Conservation (phyloP, 2,329 filamentous ascomycete species). For the Biscogniauxia mediterranea region DNA sequence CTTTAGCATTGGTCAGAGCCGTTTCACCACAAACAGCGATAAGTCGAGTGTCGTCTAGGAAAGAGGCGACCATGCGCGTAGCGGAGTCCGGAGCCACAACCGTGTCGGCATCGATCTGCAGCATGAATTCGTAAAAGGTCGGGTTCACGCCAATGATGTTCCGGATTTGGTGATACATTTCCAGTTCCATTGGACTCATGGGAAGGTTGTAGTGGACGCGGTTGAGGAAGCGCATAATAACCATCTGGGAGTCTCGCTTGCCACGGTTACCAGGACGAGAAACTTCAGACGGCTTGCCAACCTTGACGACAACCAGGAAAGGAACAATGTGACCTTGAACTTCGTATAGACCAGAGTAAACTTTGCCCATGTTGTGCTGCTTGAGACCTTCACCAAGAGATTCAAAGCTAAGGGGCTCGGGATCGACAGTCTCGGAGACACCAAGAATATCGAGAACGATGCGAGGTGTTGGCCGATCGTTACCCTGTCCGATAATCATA, state of each 20-base stretch:
- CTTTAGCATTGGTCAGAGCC: constrained; percentile 85
- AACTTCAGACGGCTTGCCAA: constrained; percentile 96
- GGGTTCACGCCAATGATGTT: constrained; percentile 99
- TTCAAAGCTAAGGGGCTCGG: constrained; percentile 94
- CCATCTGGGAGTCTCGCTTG: constrained; percentile 98
- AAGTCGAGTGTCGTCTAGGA: constrained; percentile 88
- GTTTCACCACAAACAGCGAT: constrained; percentile 96
- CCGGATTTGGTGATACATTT: constrained; percentile 97
- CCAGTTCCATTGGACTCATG: constrained; percentile 94
- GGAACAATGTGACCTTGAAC: constrained; percentile 97
- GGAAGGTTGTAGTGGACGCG: constrained; percentile 95
- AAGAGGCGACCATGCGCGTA: constrained; percentile 87
- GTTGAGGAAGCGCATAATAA: constrained; percentile 98
- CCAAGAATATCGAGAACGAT: constrained; percentile 97
- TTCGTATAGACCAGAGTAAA: constrained; percentile 97
- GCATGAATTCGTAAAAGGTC: constrained; percentile 94
- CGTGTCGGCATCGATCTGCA: constrained; percentile 97
- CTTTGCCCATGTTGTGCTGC: constrained; percentile 99
- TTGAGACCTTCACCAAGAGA: constrained; percentile 92
- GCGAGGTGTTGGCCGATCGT: constrained; percentile 89
- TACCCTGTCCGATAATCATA: constrained; percentile 99
- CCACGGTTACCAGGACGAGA: constrained; percentile 94
- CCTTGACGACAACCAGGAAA: constrained; percentile 94
- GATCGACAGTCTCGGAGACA: constrained; percentile 89
- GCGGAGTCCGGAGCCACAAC: constrained; percentile 87